Base-by-base conservation (phyloP, 805 yeast genomes). In the Maudiozyma turicensis region DNA sequence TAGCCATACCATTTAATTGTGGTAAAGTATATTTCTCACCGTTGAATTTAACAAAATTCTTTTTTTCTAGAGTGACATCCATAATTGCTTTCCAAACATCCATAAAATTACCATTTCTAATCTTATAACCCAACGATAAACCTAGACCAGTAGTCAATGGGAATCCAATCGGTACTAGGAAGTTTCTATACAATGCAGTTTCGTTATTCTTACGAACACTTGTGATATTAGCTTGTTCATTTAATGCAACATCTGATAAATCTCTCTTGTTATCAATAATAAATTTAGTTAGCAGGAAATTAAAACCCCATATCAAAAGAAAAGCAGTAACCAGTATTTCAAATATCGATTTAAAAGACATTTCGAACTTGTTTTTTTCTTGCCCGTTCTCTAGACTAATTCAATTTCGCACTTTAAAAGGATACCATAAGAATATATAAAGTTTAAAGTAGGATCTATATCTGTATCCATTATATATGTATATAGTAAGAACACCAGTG, bases 131-230 rank as follows among this genome's bases (percentile, higher is more conserved):
- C 29, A 76, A 72, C 41, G 86, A 73, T 28, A 89, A 75, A 43
- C 79, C 78, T 48, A 86, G 66, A 0, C 95, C 95, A 2, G 85
- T 75, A 26, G 82, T 72, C 49, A 89, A 70, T 0, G 86, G 83
- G 50, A 77, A 62, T 5, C 87, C 86, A 60, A 78, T 81, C 26
- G 90, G 93, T 33, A 85, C 78, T 55, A 84, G 80, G 43, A 80
- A 79, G 46, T 88, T 83, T 53, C 93, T 75, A 64, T 85, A 82
- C 9, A 85, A 71, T 0, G 95, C 90, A 13, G 90, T 77, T 62
- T 89, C 95, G 45, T 76, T 72, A 5, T 72, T 70, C 41, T 74
- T 71, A n/a, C 95, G 72, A 1, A 86, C 82, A 6, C 81, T 67
- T 2, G 84, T 77, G 34, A 83, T 66, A 20, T 80, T 72, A 1